A percentile compares a stretch with the other conserved stretches of the same genome.
Evolutionary conservation across 2,329 filamentous ascomycete genomes (phyloP).

Genomic region (Sporothrix inflata): DNA sequence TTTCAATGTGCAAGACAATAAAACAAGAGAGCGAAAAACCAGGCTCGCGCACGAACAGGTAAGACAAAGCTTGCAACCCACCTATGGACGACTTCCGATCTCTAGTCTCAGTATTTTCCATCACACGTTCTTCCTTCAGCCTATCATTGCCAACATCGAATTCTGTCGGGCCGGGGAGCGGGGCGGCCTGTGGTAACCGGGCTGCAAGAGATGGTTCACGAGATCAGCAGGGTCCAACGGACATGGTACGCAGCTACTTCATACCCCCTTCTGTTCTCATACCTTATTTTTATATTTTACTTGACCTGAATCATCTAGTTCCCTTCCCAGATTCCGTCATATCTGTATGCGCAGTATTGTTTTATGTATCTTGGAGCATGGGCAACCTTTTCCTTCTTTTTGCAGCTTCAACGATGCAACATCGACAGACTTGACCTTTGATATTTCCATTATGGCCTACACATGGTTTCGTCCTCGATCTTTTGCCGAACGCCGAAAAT

Average conservation of each 20-base stretch:
- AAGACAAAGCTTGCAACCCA: not conserved
- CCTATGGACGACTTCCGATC: not conserved
- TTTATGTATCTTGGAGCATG: not conserved
- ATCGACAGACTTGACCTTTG: not conserved
- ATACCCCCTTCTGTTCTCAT: not conserved
- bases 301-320: not conserved
- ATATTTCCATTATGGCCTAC: not conserved
- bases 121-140: not conserved
- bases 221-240: conserved; percentile 10
- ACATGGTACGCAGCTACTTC: not conserved
- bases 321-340: not conserved
- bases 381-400: not conserved
- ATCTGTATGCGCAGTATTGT: not conserved
- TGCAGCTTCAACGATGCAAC: not conserved
- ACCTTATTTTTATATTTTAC: not conserved
- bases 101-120: not conserved
- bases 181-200: not conserved
- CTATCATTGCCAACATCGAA: not conserved
- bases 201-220: not conserved
- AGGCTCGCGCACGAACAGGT: not conserved
- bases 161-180: not conserved
- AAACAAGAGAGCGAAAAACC: not conserved
- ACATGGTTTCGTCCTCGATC: not conserved
- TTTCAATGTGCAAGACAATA: not conserved
- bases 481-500: not conserved